Evolutionary conservation across 257 asterid genomes (phyloP).

Genomic region (Anisodus acutangulus): DNA sequence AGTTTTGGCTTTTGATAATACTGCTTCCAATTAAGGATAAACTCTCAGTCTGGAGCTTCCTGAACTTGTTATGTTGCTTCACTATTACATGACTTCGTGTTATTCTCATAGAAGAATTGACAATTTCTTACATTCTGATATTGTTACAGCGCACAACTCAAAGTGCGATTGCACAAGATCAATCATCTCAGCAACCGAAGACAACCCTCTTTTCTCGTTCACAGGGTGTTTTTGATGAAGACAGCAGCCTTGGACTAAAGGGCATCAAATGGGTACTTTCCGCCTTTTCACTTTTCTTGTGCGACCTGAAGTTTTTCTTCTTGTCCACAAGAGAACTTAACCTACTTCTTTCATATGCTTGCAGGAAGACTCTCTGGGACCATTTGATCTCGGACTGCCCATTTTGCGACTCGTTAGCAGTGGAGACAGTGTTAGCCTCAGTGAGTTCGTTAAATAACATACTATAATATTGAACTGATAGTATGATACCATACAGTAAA

Average conservation of each 20-base stretch:
- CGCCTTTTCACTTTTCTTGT: conserved; percentile 22
- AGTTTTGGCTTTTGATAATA: conserved; percentile 1
- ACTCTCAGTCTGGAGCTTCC: neutral
- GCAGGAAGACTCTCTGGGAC: conserved; percentile 49
- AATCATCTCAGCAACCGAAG: conserved; percentile 43
- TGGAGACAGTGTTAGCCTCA: conserved; percentile 38
- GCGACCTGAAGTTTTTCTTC: neutral
- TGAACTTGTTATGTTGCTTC: neutral
- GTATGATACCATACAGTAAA: neutral
- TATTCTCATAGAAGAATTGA: neutral
- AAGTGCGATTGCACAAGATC: conserved; percentile 37
- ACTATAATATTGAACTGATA: neutral
- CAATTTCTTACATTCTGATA: neutral
- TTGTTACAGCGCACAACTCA: conserved; percentile 39
- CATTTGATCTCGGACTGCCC: conserved; percentile 40
- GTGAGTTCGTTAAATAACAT: conserved; percentile 35
- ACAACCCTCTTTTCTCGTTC: conserved; percentile 38
- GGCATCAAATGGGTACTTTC: conserved; percentile 50
- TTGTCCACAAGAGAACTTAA: neutral
- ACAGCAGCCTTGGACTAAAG: conserved; percentile 42
- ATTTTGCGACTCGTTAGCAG: conserved; percentile 26
- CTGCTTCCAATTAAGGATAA: neutral
- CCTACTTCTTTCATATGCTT: conserved; percentile 24
- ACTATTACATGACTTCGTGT: neutral
- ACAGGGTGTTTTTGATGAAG: conserved; percentile 40